Evolutionary conservation across 805 yeast genomes (phyloP), one percentile per base, ranked within the genome.

Genomic region (Saccharomycopsis fodiens): DNA sequence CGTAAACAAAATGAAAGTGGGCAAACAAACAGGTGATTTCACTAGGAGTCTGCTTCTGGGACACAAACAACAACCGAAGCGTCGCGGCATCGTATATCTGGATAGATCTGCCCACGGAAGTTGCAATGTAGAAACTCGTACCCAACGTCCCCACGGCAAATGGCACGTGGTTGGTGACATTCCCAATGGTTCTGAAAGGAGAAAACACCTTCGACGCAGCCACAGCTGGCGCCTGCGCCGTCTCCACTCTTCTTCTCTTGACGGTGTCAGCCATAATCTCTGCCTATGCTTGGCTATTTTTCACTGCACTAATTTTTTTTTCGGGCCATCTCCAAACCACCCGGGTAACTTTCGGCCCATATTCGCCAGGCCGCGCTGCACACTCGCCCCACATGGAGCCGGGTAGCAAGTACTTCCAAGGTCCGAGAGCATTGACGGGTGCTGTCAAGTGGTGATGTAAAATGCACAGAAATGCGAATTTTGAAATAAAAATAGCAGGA

Each of bases 41-140:
- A 5, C 76, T 59, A 0, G 81, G 73, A 0, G 96, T 82, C 60
- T 85, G 91, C 17, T 73, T 75, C 53, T 79, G 85, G 0, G 96
- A 85, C 10, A 91, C 94, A 63, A 93, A 91, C 19, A 91, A 66
- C 52, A 91, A 67, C 54, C 85, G 93, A 51, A 91, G 67, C 4
- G 85, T 86, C 27, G 91, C 78, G 56, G 85, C 96, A 66, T 93
- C 98, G 58, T 85, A 93, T 23, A 93, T 86, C 62, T 91, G 97
- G 67, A 93, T 86, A 1, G 91, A 73, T 44, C 79, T 72, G 2
- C 97, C 97, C 19, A 93, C 96, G 38, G 85, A 79, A 0, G 97
- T 91, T 15, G 82, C 95, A 34, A 87, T 77, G 57, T 89, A 84
- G 57, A 84, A 89, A 1, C 95, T 79, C 13, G 85, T 73, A 43